Conservation (phyloP, 192 early-diverging fungal genomes). For the Dissophora globulifera region DNA sequence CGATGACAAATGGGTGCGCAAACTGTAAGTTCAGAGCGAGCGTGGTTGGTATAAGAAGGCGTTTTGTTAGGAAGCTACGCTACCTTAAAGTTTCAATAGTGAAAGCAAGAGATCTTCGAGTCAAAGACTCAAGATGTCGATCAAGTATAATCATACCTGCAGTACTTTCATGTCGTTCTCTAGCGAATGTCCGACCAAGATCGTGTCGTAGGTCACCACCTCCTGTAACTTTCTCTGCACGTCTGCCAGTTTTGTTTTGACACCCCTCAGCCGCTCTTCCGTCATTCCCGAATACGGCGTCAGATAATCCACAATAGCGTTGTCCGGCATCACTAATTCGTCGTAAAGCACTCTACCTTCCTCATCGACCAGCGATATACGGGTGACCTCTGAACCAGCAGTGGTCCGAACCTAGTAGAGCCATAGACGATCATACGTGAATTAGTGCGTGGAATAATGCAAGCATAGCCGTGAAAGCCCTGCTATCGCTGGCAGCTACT, state of each 20-base stretch:
- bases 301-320: constrained; percentile 62
- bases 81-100: no score
- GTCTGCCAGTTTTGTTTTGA: constrained; percentile 53
- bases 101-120: no score
- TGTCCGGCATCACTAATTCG: constrained; percentile 60
- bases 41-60: background rate
- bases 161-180: constrained; percentile 77
- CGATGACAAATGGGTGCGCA: constrained; percentile 68
- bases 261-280: constrained; percentile 49
- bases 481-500: no score
- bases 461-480: no score
- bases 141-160: constrained; percentile 24
- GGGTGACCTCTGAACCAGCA: constrained; percentile 59
- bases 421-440: background rate
- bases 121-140: no score
- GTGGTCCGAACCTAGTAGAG: constrained; percentile 38
- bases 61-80: background rate
- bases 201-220: constrained; percentile 58
- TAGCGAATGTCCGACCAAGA: constrained; percentile 67
- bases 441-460: background rate
- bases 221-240: constrained; percentile 62
- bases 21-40: constrained; percentile 21
- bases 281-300: constrained; percentile 70
- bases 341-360: constrained; percentile 58
- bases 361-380: constrained; percentile 61